Percentiles rank a stretch among this genome's conserved stretches.
Evolutionary conservation across 495 filamentous ascomycete species (phyloP).

Genomic region (Lophiostoma macrostomum): DNA sequence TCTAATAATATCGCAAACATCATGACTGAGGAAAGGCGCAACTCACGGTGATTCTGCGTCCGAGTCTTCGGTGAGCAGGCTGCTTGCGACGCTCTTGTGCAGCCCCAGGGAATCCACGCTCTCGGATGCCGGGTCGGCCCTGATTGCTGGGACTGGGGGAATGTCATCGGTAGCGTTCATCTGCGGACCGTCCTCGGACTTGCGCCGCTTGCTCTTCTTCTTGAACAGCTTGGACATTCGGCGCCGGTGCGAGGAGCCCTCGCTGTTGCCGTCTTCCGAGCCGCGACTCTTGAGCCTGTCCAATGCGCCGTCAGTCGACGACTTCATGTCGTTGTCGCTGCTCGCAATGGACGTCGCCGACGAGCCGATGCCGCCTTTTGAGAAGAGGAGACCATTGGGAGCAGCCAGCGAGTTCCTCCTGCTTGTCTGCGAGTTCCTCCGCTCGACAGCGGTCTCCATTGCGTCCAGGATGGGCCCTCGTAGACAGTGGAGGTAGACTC

Average conservation of each 20-base stretch:
- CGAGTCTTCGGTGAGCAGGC: slow-evolving; percentile 66
- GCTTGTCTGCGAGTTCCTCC: not conserved
- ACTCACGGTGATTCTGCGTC: slow-evolving; percentile 70
- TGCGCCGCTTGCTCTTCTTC: slow-evolving; percentile 46
- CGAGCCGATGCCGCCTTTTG: slow-evolving; percentile 29
- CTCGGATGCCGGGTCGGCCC: slow-evolving; percentile 3
- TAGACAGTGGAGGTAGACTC: too few relatives aligned
- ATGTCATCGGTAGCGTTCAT: slow-evolving; percentile 3
- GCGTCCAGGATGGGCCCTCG: not conserved
- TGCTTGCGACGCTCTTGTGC: slow-evolving; percentile 49
- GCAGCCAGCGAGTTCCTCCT: slow-evolving; percentile 10
- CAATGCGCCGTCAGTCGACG: slow-evolving; percentile 38
- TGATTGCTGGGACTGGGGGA: slow-evolving; percentile 26
- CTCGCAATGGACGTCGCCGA: slow-evolving; percentile 34
- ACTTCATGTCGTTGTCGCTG: slow-evolving; percentile 28
- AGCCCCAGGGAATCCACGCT: slow-evolving; percentile 40
- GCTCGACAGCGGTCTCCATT: slow-evolving; percentile 17
- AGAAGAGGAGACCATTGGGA: not conserved
- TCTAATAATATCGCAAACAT: too few relatives aligned
- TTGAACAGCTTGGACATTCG: slow-evolving; percentile 55
- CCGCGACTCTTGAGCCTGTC: slow-evolving; percentile 33
- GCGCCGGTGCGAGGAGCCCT: slow-evolving; percentile 41
- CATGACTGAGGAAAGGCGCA: slow-evolving; percentile 15
- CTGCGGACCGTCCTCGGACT: slow-evolving; percentile 18
- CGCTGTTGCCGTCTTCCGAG: slow-evolving; percentile 32